Base-by-base conservation (phyloP, 305 asterid species). In the Solanum hybrid region DNA sequence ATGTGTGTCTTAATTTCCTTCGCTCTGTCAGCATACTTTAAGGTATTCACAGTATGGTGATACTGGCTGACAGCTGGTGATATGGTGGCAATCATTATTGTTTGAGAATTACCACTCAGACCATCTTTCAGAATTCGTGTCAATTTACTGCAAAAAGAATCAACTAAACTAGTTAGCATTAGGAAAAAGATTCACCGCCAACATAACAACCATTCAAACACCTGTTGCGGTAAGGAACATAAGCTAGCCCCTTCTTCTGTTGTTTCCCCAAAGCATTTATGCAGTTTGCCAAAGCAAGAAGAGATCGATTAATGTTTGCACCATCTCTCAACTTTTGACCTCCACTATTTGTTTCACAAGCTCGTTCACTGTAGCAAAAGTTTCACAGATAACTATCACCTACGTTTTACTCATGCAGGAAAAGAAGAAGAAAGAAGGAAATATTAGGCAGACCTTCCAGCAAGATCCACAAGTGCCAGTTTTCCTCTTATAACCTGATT, bases 221-320 rank as follows among this genome's bases (percentile, higher is more conserved):
- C 99, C 99, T 97, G 92, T 97, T 97, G 72, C 99, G 98, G 84
- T 97, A 97, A 91, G 99, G 99, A 88, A 97, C 99, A 92, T 97
- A 97, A 81, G 99, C 99, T 42, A 97, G 94, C 81, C 99, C 99
- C 95, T 95, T 97, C 94, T 96, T 97, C 91, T 94, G 98, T 90
- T 95, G 97, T 87, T 97, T 97, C 79, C 99, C 98, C 90, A 97
- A 92, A 92, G 99, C 99, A 88, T 97, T 97, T 88, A 97, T 97
- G 94, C 99, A 97, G 90, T 96, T 97, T 88, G 99, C 99, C 92
- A 97, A 91, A 92, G 99, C 99, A 88, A 97, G 99, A 92, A 97
- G 98, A 37, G 99, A 97, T 76, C 96, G 93, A 87, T 97, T 97
- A 38, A 97, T 97, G 91, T 97, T 97, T 90, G 99, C 99, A 90